Conservation (phyloP, 2,329 filamentous ascomycete species). For the Blastomyces silverae region DNA sequence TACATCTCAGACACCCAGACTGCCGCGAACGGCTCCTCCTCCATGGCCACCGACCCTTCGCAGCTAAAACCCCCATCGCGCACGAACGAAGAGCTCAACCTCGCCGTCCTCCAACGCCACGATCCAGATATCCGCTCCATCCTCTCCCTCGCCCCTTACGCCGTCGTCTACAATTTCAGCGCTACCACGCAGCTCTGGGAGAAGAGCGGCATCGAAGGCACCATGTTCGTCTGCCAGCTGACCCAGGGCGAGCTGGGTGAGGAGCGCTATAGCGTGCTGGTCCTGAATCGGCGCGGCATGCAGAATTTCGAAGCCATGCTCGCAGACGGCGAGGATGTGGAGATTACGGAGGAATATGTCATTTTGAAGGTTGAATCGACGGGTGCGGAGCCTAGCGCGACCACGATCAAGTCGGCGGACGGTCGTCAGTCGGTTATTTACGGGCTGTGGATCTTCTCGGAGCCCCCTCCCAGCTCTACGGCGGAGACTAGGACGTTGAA, state of each 20-base stretch:
- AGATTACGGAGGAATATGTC: conserved; percentile 57
- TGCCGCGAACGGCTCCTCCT: conserved; percentile 5
- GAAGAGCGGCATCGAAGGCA: conserved; percentile 77
- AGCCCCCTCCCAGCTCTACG: conserved; percentile 50
- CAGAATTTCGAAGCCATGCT: conserved; percentile 64
- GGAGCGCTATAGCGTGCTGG: conserved; percentile 53
- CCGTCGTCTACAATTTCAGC: conserved; percentile 76
- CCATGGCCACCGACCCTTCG: conserved; percentile 6
- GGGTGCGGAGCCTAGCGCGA: conserved; percentile 21
- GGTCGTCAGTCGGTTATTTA: conserved; percentile 38
- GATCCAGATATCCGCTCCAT: conserved; percentile 66
- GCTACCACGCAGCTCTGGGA: conserved; percentile 65
- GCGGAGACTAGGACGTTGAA: conserved; percentile 47
- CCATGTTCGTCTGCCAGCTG: conserved; percentile 75
- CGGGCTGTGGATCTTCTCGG: conserved; percentile 60
- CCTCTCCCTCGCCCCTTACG: conserved; percentile 73
- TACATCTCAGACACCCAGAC: conserved; percentile 36
- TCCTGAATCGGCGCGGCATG: conserved; percentile 65
- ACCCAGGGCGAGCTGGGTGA: conserved; percentile 40
- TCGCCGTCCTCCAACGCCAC: conserved; percentile 74
- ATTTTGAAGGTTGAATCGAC: conserved; percentile 48
- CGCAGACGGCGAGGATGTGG: conserved; percentile 52
- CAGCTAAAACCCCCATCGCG: conserved; percentile 40
- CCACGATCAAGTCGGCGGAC: conserved; percentile 21
- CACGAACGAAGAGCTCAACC: conserved; percentile 79